phyloP scores from a whole-genome alignment of 2,329 filamentous ascomycete species.

The Colletotrichum sp. region DNA sequence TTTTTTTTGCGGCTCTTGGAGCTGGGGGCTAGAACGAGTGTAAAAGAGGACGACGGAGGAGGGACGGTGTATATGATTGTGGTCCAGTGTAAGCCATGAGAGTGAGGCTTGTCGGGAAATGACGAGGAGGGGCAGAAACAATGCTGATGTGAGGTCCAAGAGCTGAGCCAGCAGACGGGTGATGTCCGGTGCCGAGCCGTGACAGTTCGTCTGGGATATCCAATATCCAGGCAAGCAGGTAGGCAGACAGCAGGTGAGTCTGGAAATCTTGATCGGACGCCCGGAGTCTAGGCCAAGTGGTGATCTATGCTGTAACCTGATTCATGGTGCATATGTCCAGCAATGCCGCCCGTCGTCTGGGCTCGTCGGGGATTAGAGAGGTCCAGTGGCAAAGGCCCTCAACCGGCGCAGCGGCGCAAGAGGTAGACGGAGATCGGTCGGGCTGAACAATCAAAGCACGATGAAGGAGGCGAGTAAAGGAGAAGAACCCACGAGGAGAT shows the following conservation, averaged over 20 bases:
- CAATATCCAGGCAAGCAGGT: neutral
- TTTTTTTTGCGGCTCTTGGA: neutral
- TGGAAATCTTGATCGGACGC: conserved; percentile 12
- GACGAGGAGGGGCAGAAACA: neutral
- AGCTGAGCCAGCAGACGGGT: neutral
- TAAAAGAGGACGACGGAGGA: neutral
- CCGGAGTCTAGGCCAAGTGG: conserved; percentile 16
- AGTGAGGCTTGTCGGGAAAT: neutral
- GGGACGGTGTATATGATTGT: conserved; percentile 16
- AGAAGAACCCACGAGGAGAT: conserved; percentile 5
- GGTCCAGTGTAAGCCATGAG: conserved; percentile 16
- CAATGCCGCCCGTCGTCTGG: conserved; percentile 31
- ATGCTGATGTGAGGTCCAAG: conserved; percentile 11
- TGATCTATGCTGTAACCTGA: conserved; percentile 26
- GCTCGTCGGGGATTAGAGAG: conserved; percentile 1
- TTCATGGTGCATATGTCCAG: conserved; percentile 35
- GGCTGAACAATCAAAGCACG: conserved; percentile 2
- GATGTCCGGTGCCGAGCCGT: conserved; percentile 14
- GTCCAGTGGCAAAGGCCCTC: neutral
- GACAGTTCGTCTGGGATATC: neutral
- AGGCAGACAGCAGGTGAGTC: neutral
- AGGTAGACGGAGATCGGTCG: neutral
- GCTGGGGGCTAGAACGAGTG: conserved; percentile 1
- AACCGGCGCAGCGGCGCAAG: conserved; percentile 1
- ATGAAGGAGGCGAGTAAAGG: neutral